Evolutionary conservation across 2,329 filamentous ascomycete genomes (phyloP), one percentile per base, ranked within the genome.

Genomic region (Hypoxylon sp.): DNA sequence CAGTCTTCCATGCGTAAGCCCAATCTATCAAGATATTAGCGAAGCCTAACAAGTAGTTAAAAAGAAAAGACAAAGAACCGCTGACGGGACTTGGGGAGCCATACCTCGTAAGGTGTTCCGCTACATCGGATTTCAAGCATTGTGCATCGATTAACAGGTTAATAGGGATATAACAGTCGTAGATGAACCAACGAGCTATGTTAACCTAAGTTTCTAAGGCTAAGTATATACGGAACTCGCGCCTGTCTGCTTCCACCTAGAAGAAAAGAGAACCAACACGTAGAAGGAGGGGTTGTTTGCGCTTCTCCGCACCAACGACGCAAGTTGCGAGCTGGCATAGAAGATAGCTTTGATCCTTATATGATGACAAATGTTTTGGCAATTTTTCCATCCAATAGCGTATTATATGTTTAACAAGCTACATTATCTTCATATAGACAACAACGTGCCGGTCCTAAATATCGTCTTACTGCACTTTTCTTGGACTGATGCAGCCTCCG

Each of bases 1-100:
- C 13, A 66, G 17, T 13, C 48, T 45, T 36, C 80, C 80, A 62
- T 82, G 80, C 1, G 73, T 72, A 10, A 76, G 32, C 6, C 81
- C 80, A 52, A 82, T 79, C 76, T 81, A 56, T 46, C 11, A 5
- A 43, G 59, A 49, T 53, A 38, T 45, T 53, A 60, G 9, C 30
- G 14, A n/a, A 14, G 14, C 21, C 23, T 23, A 11, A 5, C 23
- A 41, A 45, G 14, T 13, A 2, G 9, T 5, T 14, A 11, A 19
- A 23, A 51, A n/a, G 28, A 17, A 21, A 25, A 7, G 11, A 32
- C 7, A 13, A 56, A 36, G 25, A 11, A 21, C 2, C 13, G 48
- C 38, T 62, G 13, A 17, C 2, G 58, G 68, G 51, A 43, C 63
- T 61, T 28, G 21, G 60, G 55, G 7, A 48, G 67, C 4, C 58